Base-by-base conservation (phyloP, 345 rosid species). In the Lepidium sativum region DNA sequence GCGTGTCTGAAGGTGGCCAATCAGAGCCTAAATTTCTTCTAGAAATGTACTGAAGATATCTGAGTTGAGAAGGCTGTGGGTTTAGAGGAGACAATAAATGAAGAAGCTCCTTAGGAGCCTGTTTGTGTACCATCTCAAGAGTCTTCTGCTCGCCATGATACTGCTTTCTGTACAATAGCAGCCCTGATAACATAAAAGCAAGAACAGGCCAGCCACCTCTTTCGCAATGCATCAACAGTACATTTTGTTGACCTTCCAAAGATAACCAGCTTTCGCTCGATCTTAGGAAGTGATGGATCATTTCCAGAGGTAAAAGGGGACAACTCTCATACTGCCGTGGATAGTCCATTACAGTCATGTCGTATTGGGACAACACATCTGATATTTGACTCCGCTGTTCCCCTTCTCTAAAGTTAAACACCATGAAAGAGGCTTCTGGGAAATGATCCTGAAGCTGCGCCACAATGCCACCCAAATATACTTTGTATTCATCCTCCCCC, bases 321-420 rank as follows among this genome's bases (percentile, higher is more conserved):
- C 97, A 90, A 17, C 86, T 89, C 74, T 88, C 97, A 23, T 90
- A 83, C 44, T 88, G 95, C 51, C 85, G 96, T 42, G 99, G 99
- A 74, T 94, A 94, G 63, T 94, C 99, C 99, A 94, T 90, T 3
- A 94, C 97, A 2, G 96, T 90, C 97, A 94, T 94, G 80, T 86
- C 96, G 45, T 94, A 90, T 52, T 80, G 85, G 47, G 99, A 86
- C 70, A 94, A 69, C 39, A 94, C 76, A 44, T 94, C 97, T 2
- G 89, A 94, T 64, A 88, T 79, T 68, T 82, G 92, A 78, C 91
- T 94, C 72, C 95, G 86, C 71, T 82, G 88, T 32, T 88, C 96
- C 67, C 97, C 99, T 74, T 90, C 97, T 78, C 89, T 83, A 34
- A 94, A 94, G 82, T 94, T 94, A 71, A 88, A 88, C 58, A 90